Evolutionary conservation across 2,329 filamentous ascomycete species (phyloP).

Genomic region (Trichothecium sympodiale): DNA sequence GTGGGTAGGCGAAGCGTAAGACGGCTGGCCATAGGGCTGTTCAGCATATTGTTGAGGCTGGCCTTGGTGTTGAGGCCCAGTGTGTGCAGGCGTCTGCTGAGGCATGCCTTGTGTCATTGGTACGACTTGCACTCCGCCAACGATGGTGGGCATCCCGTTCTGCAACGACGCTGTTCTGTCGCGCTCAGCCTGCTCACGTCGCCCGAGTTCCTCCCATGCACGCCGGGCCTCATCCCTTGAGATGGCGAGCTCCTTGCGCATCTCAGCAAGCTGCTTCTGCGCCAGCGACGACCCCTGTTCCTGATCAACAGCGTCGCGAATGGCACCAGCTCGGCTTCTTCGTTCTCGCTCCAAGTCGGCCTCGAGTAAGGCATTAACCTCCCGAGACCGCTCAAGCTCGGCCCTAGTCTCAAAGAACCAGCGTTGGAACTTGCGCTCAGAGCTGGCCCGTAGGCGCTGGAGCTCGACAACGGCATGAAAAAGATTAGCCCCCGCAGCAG

Average conservation of each 20-base stretch:
- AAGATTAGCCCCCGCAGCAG: conserved; percentile 88
- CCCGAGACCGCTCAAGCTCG: conserved; percentile 76
- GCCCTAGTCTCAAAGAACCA: conserved; percentile 96
- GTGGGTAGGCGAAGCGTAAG: conserved; percentile 1
- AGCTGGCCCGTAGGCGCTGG: conserved; percentile 85
- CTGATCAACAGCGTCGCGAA: conserved; percentile 53
- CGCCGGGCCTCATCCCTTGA: conserved; percentile 91
- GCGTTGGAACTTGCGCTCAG: conserved; percentile 92
- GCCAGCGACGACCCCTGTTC: conserved; percentile 63
- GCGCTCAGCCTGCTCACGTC: conserved; percentile 85
- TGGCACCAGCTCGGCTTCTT: conserved; percentile 54
- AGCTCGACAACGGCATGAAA: conserved; percentile 97
- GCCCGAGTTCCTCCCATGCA: conserved; percentile 93
- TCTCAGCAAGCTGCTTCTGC: conserved; percentile 73
- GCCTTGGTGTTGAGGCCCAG: conserved; percentile 23
- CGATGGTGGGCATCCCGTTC: conserved; percentile 75
- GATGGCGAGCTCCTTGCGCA: conserved; percentile 86
- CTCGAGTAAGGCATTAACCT: conserved; percentile 73
- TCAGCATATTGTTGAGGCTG: conserved; percentile 13
- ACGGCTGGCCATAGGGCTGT: conserved; percentile 2
- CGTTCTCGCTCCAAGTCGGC: conserved; percentile 64
- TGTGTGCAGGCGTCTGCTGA: conserved; percentile 31
- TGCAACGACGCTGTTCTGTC: conserved; percentile 78
- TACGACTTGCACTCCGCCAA: conserved; percentile 90
- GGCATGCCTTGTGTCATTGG: conserved; percentile 71